Evolutionary conservation across 441 rosid genomes (phyloP), one percentile per base, ranked within the genome.

Genomic region (Arabidopsis lyrata): DNA sequence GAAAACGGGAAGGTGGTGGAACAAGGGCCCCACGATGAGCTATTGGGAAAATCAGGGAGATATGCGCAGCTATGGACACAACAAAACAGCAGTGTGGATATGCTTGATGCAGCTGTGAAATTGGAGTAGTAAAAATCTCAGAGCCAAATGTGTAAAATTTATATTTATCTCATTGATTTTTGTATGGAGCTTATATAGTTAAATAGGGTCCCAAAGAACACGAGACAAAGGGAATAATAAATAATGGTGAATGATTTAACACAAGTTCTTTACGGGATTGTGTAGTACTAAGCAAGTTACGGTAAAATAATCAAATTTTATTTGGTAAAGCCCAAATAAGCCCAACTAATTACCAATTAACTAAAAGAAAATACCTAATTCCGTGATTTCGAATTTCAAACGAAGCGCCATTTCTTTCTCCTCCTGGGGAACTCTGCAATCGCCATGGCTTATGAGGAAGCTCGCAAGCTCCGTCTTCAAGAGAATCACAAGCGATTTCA

Each of bases 1-100:
- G 98, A 93, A 86, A 83, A 80, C 56, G 98, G 99, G 83, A 91
- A 83, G 88, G 97, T 96, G 70, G 87, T 93, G 16, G 97, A 96
- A 69, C 98, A 96, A 55, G 99, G 99, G 15, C 83, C 97, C 9
- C 99, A 93, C 74, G 97, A 93, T 12, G 84, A 79, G 78, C 96
- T 91, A 39, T 63, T 93, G 81, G 83, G 79, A 16, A 84, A 83
- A 48, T 87, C 91, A 1, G 99, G 98, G 49, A 90, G 99, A 88
- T 96, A 96, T 74, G 92, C 99, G 0, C 99, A 91, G 77, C 83
- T 91, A 8, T 96, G 99, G 99, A 79, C 87, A 38, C 98, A 93
- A 66, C 99, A 96, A 82, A 93, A 92, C 75, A 95, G 66, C 67
- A 79, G 83, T 6, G 73, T 81, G 29, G 97, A 95, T 84, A 78